Evolutionary conservation across 1,284 basidiomycete genomes (phyloP).

Genomic region (Fomitopsis palustris): DNA sequence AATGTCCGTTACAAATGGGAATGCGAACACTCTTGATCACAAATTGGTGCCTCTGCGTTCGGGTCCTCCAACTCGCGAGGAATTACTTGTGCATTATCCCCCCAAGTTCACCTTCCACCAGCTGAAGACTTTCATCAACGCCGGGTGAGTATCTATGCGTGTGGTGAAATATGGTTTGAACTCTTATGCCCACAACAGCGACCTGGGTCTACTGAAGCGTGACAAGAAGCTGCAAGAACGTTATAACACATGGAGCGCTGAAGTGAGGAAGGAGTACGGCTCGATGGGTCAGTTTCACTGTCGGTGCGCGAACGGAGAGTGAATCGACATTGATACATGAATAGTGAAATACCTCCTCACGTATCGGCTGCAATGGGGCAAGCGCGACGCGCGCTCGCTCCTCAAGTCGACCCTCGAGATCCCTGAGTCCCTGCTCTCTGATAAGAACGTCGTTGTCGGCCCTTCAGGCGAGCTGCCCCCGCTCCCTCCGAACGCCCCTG

Average conservation of each 20-base stretch:
- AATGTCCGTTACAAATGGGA: neutral
- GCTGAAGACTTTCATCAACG: constrained; percentile 72
- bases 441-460: neutral
- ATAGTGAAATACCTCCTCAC: constrained; percentile 65
- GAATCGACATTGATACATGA: neutral
- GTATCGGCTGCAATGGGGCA: constrained; percentile 70
- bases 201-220: constrained; percentile 75
- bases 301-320: neutral
- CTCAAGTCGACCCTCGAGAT: constrained; percentile 31
- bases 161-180: no score
- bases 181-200: constrained; percentile 38
- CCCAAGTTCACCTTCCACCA: constrained; percentile 73
- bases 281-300: constrained; percentile 48
- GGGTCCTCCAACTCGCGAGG: constrained; percentile 64
- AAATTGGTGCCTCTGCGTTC: constrained; percentile 39
- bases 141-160: constrained; percentile 46
- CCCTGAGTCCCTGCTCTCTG: neutral
- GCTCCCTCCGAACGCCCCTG: constrained; percentile 31
- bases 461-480: constrained; percentile 18
- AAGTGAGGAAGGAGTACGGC: constrained; percentile 56
- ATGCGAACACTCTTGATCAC: constrained; percentile 1
- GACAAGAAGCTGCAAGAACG: constrained; percentile 62
- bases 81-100: constrained; percentile 64
- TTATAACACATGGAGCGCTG: constrained; percentile 59
- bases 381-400: constrained; percentile 56